Percentiles rank a stretch among this genome's conserved stretches.
Conservation (phyloP, 257 asterid species). For the Solanum sparsipilum region DNA sequence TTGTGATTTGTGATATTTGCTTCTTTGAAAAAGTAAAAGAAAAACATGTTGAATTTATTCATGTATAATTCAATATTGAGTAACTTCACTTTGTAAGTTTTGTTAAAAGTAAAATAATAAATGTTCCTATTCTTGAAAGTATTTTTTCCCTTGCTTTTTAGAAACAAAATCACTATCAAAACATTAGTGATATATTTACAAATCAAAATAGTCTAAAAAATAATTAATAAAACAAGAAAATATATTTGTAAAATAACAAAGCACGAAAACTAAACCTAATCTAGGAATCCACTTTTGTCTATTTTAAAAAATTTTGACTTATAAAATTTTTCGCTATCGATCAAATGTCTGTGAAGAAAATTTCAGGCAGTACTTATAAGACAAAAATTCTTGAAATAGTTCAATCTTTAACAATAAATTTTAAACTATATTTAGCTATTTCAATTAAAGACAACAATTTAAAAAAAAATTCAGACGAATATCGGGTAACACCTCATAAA, state of each 20-base stretch:
- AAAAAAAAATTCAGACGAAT: accelerated
- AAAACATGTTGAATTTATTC: not conserved
- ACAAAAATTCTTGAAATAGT: not conserved
- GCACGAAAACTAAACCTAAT: not conserved
- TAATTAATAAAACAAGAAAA: not conserved
- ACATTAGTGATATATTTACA: not conserved
- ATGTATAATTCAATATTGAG: not conserved
- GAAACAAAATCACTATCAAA: not conserved
- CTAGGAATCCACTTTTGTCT: not conserved
- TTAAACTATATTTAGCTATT: not conserved
- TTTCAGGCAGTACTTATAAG: not conserved
- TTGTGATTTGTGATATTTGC: not conserved
- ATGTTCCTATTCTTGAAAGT: not conserved
- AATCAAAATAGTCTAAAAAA: not conserved
- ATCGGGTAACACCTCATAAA: not conserved
- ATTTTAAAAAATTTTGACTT: not conserved
- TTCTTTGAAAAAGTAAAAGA: not conserved
- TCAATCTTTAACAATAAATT: too few relatives aligned
- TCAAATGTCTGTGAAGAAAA: too few relatives aligned
- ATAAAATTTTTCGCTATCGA: too few relatives aligned
- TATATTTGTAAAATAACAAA: not conserved
- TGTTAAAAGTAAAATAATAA: not conserved
- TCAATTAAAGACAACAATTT: not conserved
- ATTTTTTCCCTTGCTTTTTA: not conserved
- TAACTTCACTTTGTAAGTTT: not conserved